Percentiles rank a stretch among this genome's conserved stretches.
phyloP scores from a whole-genome alignment of 768 basidiomycete species.

The Russula lepida region DNA sequence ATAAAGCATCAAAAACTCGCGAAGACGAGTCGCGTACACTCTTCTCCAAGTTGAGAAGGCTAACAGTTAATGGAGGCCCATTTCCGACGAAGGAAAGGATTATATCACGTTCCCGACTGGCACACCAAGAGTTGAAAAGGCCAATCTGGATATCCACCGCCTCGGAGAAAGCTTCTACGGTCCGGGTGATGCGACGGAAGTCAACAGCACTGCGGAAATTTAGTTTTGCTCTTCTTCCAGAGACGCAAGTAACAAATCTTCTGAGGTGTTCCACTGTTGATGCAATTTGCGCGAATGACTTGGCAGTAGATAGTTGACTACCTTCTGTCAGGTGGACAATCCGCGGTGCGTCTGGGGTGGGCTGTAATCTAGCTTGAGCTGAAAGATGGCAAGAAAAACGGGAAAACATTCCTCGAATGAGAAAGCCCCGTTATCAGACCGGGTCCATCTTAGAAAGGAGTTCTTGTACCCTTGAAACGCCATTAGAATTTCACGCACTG shows the following conservation, averaged over 20 bases:
- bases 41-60: constrained; percentile 59
- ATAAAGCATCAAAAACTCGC: constrained; percentile 47
- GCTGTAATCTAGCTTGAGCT: constrained; percentile 29
- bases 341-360: constrained; percentile 44
- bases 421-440: constrained; percentile 25
- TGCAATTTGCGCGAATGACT: constrained; percentile 48
- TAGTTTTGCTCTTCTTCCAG: constrained; percentile 29
- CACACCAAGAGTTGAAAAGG: constrained; percentile 61
- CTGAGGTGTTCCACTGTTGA: constrained; percentile 57
- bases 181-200: constrained; percentile 36
- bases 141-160: constrained; percentile 56
- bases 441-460: constrained; percentile 37
- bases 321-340: constrained; percentile 59
- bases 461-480: constrained; percentile 66
- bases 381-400: constrained; percentile 9
- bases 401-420: constrained; percentile 25
- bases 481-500: constrained; percentile 70
- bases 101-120: constrained; percentile 56
- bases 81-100: constrained; percentile 48
- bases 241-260: constrained; percentile 44
- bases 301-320: constrained; percentile 57
- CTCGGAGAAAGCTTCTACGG: constrained; percentile 77
- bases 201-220: constrained; percentile 16
- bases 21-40: constrained; percentile 48
- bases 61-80: constrained; percentile 42